Percentiles rank a stretch among this genome's conserved stretches.
phyloP scores from a whole-genome alignment of 164 flowering plant species.

The Vitis cinerea region DNA sequence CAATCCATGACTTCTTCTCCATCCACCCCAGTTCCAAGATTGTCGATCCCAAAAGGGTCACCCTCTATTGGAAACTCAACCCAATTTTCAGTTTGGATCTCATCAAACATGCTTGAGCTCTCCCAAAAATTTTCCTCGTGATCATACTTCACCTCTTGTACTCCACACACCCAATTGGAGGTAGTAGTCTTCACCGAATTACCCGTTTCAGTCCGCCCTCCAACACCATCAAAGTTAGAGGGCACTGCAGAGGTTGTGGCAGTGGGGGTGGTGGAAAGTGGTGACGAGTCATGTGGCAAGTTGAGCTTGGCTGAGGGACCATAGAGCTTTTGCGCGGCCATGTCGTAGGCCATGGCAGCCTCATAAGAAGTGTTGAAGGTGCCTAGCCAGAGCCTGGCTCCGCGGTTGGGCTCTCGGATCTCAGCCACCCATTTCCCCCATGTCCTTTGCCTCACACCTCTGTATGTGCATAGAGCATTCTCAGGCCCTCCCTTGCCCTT shows the following conservation, averaged over 20 bases:
- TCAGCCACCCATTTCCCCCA: slow-evolving; percentile 85
- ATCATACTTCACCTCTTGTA: neutral
- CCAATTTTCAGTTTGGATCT: neutral
- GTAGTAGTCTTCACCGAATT: neutral
- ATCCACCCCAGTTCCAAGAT: too few relatives aligned
- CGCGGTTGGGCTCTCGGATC: slow-evolving; percentile 57
- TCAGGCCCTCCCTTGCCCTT: slow-evolving; percentile 72
- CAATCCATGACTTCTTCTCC: too few relatives aligned
- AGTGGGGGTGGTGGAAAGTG: neutral
- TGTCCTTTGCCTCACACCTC: slow-evolving; percentile 62
- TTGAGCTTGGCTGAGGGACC: slow-evolving; percentile 48
- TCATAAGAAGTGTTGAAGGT: slow-evolving; percentile 53
- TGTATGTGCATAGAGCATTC: slow-evolving; percentile 45
- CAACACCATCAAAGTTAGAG: too few relatives aligned
- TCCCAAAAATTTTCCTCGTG: neutral
- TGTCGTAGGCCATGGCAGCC: slow-evolving; percentile 62
- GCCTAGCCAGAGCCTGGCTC: slow-evolving; percentile 61
- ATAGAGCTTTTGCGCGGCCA: slow-evolving; percentile 45
- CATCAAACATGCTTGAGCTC: neutral
- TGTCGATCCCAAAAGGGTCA: too few relatives aligned
- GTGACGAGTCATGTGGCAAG: slow-evolving; percentile 19
- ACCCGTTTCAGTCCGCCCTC: too few relatives aligned
- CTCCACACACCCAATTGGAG: too few relatives aligned
- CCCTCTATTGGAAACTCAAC: too few relatives aligned
- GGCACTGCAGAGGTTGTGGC: neutral